A percentile compares a stretch with the other conserved stretches of the same genome.
phyloP scores from a whole-genome alignment of 2,329 filamentous ascomycete genomes.

The Trichoderma pleuroti region DNA sequence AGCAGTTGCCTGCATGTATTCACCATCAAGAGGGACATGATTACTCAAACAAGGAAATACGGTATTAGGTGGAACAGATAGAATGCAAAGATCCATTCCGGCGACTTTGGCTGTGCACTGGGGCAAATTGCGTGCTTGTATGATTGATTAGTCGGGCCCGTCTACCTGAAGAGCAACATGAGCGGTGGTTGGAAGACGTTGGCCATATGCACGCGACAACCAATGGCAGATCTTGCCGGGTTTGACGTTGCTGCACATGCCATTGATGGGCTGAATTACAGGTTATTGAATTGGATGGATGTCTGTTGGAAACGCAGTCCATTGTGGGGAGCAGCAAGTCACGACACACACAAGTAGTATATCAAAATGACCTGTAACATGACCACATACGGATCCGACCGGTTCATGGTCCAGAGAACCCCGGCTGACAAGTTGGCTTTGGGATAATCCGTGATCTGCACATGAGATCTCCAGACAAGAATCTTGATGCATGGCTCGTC shows the following conservation, averaged over 20 bases:
- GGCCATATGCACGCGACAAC: neutral
- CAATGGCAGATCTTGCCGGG: neutral
- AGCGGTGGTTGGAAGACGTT: neutral
- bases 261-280: neutral
- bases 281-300: neutral
- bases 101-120: neutral
- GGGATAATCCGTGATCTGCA: neutral
- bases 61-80: neutral
- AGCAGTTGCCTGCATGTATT: neutral
- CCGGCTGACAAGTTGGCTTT: neutral
- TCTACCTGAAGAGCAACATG: neutral
- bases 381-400: neutral
- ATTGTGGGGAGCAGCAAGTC: neutral
- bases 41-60: neutral
- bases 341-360: neutral
- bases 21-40: neutral
- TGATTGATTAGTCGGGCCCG: neutral
- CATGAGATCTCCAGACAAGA: neutral
- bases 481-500: neutral
- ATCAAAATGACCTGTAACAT: neutral
- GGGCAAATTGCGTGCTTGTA: neutral
- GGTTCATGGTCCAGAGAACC: neutral
- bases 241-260: neutral
- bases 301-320: neutral
- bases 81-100: neutral